phyloP scores from a whole-genome alignment of 805 yeast genomes.

The Schizosaccharomyces octosporus region DNA sequence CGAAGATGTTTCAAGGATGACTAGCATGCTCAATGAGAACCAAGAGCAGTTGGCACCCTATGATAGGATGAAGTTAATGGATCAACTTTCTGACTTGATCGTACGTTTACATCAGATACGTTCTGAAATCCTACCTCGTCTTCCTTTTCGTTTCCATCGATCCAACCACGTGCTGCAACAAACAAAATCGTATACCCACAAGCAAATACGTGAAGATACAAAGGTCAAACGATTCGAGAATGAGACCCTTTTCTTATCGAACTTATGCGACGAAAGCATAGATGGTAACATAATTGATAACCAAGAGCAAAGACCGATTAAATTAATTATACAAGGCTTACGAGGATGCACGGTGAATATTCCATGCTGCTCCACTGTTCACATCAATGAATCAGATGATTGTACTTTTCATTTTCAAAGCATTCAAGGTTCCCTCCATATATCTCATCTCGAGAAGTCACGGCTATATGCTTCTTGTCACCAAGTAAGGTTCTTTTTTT shows the following conservation, averaged over 20 bases:
- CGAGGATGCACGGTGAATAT: not conserved
- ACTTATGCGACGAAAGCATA: not conserved
- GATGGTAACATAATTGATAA: not conserved
- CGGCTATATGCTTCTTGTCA: not conserved
- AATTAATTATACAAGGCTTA: not conserved
- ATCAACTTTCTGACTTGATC: not conserved
- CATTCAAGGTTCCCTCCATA: not conserved
- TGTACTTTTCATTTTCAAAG: not conserved
- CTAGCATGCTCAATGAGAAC: not conserved
- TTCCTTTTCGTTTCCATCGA: not conserved
- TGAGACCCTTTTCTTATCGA: not conserved
- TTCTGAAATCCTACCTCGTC: not conserved
- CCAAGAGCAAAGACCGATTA: not conserved
- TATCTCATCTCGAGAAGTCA: not conserved
- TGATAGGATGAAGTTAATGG: not conserved
- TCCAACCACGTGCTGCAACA: not conserved
- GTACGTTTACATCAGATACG: not conserved
- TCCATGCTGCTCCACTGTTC: not conserved
- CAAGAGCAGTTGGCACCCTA: not conserved
- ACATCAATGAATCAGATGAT: not conserved
- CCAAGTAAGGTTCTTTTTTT: not conserved
- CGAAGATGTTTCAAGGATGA: not conserved
- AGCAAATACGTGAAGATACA: not conserved
- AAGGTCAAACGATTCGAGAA: not conserved
- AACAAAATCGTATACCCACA: not conserved